Percentiles rank a stretch among this genome's conserved stretches.
phyloP scores from a whole-genome alignment of 176 grass and related monocot species.

The Aechmea fasciata region DNA sequence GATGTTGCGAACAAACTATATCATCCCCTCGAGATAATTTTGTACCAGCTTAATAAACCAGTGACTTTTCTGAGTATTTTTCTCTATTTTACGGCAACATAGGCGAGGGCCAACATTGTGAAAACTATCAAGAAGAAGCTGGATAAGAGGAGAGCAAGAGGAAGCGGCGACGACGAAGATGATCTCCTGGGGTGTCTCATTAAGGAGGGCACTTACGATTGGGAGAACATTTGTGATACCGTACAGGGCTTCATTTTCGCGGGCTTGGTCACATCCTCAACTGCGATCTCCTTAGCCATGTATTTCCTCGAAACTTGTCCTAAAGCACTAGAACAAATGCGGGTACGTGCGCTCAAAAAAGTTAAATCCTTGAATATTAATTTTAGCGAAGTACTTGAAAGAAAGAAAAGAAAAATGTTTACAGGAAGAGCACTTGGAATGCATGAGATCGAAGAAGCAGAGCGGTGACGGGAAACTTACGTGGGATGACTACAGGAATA shows the following conservation, averaged over 20 bases:
- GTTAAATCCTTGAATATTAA: too few species aligned
- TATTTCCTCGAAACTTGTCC: conserved; percentile 21
- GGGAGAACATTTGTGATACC: conserved; percentile 13
- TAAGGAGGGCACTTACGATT: not conserved
- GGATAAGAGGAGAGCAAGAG: conserved; percentile 12
- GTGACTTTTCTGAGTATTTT: not conserved
- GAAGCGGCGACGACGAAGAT: not conserved
- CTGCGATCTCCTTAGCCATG: conserved; percentile 10
- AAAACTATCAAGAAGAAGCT: not conserved
- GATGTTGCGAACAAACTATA: too few species aligned
- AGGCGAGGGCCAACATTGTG: conserved; percentile 19
- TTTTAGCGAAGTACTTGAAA: not conserved
- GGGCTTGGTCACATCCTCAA: conserved; percentile 10
- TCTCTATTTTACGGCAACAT: not conserved
- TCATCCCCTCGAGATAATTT: too few species aligned
- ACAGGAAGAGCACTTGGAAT: conserved; percentile 17
- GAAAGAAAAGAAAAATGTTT: not conserved
- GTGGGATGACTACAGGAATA: conserved; percentile 33
- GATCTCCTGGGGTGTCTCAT: conserved; percentile 18
- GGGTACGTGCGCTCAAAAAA: not conserved
- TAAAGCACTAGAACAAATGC: conserved; percentile 20
- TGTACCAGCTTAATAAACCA: too few species aligned
- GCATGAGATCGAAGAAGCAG: conserved; percentile 8
- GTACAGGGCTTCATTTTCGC: conserved; percentile 17
- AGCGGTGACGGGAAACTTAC: conserved; percentile 2